Evolutionary conservation across 805 yeast species (phyloP).

Genomic region (Zygosaccharomyces lentus): DNA sequence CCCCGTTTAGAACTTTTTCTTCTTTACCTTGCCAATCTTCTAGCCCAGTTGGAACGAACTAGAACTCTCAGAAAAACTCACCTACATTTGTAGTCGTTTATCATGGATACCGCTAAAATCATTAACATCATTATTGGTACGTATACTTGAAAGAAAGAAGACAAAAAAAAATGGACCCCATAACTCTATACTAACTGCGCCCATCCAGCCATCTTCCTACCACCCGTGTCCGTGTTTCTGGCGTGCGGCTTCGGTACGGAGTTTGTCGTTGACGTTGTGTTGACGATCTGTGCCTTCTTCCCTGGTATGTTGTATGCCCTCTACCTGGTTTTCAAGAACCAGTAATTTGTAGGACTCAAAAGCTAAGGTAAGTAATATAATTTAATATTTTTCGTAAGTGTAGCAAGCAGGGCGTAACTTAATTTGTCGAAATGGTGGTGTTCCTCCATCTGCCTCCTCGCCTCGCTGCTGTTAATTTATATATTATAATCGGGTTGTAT

Average conservation of each 20-base stretch:
- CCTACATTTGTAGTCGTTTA: not conserved
- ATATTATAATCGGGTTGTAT: not conserved
- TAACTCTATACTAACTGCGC: constrained; percentile 4
- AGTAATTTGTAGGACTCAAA: not conserved
- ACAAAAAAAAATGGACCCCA: not conserved
- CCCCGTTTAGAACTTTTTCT: not conserved
- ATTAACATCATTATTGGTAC: constrained; percentile 37
- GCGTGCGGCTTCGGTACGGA: constrained; percentile 61
- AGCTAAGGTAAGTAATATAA: not conserved
- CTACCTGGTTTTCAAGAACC: constrained; percentile 45
- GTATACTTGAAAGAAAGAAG: constrained; percentile 12
- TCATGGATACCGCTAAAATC: constrained; percentile 36
- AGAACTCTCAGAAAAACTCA: not conserved
- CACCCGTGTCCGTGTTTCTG: constrained; percentile 75
- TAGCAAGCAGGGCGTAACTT: not conserved
- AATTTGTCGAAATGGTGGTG: not conserved
- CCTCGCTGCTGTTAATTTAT: not conserved
- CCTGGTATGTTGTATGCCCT: constrained; percentile 78
- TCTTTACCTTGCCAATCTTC: not conserved
- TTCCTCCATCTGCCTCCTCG: not conserved
- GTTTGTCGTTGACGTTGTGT: constrained; percentile 58
- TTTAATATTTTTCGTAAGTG: not conserved
- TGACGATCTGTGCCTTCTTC: constrained; percentile 48
- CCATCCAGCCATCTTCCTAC: constrained; percentile 53
- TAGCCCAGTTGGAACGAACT: not conserved